Evolutionary conservation across 164 flowering plant species (phyloP).

Genomic region (Vitis rupestris): DNA sequence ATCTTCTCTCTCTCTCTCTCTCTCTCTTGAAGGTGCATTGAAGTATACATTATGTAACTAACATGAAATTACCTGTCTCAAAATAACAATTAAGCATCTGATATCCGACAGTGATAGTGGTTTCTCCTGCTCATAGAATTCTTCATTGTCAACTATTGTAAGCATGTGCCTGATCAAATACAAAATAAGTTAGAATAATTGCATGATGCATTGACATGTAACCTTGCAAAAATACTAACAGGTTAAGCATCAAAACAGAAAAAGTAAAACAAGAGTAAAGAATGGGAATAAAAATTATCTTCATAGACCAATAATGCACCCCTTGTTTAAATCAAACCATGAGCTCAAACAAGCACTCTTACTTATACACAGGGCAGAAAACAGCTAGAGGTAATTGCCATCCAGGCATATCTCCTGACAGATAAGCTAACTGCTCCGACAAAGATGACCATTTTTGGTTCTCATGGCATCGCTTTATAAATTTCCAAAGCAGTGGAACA

Average conservation of each 20-base stretch:
- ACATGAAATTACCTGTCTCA: slow-evolving; percentile 61
- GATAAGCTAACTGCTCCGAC: slow-evolving; percentile 50
- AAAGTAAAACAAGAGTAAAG: background rate
- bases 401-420: slow-evolving; percentile 73
- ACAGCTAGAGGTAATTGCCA: slow-evolving; percentile 91
- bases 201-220: background rate
- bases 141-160: slow-evolving; percentile 88
- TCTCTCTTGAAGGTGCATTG: too few species aligned
- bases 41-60: background rate
- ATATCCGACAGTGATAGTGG: slow-evolving; percentile 82
- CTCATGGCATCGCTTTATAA: slow-evolving; percentile 87
- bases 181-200: background rate
- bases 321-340: background rate
- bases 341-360: slow-evolving; percentile 24
- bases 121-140: slow-evolving; percentile 91
- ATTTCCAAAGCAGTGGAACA: slow-evolving; percentile 86
- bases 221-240: background rate
- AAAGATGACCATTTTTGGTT: slow-evolving; percentile 69
- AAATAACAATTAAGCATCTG: slow-evolving; percentile 64
- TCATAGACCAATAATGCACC: background rate
- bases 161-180: slow-evolving; percentile 86
- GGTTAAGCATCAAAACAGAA: background rate
- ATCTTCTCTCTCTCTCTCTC: too few species aligned
- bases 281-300: background rate
- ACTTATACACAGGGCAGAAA: slow-evolving; percentile 97